Evolutionary conservation across 495 filamentous ascomycete genomes (phyloP).

Genomic region (Aspergillus sparsus): DNA sequence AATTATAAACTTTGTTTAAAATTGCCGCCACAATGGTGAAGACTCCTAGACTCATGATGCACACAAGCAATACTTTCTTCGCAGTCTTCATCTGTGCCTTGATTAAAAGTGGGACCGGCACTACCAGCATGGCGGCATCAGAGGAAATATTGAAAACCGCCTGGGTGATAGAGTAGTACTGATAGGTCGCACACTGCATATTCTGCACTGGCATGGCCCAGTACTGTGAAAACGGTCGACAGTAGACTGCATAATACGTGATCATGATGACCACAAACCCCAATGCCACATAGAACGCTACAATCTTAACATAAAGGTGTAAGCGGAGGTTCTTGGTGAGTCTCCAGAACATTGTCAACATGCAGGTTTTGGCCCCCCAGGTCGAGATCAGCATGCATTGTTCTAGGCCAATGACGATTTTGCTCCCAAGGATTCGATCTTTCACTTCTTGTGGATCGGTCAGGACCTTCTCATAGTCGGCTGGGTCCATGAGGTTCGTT

Average conservation of each 20-base stretch:
- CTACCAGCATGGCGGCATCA: constrained; percentile 60
- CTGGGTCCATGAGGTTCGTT: constrained; percentile 61
- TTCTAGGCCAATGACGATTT: constrained; percentile 54
- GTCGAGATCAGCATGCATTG: constrained; percentile 54
- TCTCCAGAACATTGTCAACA: constrained; percentile 52
- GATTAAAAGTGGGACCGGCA: constrained; percentile 61
- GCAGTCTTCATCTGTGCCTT: constrained; percentile 50
- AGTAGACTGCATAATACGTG: constrained; percentile 65
- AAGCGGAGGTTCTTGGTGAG: constrained; percentile 43
- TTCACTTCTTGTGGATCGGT: constrained; percentile 41
- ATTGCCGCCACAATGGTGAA: constrained; percentile 65
- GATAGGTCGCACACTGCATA: constrained; percentile 39
- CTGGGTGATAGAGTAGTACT: constrained; percentile 63
- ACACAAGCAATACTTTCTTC: constrained; percentile 55
- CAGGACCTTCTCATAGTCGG: constrained; percentile 49
- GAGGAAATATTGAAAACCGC: constrained; percentile 68
- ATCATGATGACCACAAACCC: constrained; percentile 62
- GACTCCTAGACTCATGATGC: constrained; percentile 55
- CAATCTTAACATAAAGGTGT: constrained; percentile 52
- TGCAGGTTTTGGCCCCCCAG: constrained; percentile 53
- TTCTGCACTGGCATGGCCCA: constrained; percentile 53
- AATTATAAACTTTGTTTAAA: constrained; percentile 68
- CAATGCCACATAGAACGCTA: constrained; percentile 54
- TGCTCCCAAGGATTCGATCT: constrained; percentile 51
- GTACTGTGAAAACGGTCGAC: constrained; percentile 61